These are phyloP conservation scores for Boletus rubescentipes DNA, from an alignment of 768 basidiomycete genomes.

Conservation along the genomic window DNA sequence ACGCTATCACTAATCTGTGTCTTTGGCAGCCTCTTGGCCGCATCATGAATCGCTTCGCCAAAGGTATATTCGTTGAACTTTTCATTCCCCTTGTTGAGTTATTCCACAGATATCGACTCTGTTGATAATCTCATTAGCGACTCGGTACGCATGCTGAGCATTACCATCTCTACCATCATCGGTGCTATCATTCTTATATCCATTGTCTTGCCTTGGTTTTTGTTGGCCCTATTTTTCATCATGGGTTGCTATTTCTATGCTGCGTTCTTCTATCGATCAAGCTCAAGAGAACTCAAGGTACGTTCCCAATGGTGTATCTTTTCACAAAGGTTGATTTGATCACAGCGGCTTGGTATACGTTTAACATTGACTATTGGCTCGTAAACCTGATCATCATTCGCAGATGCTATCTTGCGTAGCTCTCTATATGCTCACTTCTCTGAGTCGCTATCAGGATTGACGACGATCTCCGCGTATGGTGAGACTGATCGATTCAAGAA, in stretches of 20 bases:
- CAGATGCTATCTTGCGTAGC: constrained; percentile 83
- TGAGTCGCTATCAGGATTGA: constrained; percentile 82
- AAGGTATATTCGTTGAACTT: constrained; percentile 42
- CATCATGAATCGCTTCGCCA: constrained; percentile 89
- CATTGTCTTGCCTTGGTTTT: constrained; percentile 80
- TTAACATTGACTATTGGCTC: background rate
- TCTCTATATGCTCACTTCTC: constrained; percentile 91
- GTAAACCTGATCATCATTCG: background rate
- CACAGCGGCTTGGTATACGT: constrained; percentile 53
- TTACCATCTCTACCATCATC: constrained; percentile 61
- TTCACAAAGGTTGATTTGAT: constrained; percentile 5
- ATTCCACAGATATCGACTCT: constrained; percentile 62
- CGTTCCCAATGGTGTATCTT: constrained; percentile 4
- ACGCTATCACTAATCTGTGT: background rate
- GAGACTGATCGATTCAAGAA: constrained; percentile 71
- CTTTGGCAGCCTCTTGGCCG: constrained; percentile 67
- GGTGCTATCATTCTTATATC: constrained; percentile 80
- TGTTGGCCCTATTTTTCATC: constrained; percentile 67
- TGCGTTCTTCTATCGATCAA: constrained; percentile 81
- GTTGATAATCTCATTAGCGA: constrained; percentile 77
- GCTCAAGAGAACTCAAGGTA: constrained; percentile 85
- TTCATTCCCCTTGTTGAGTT: background rate
- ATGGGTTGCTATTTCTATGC: constrained; percentile 62
- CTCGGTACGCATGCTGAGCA: constrained; percentile 68
- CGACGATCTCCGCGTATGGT: constrained; percentile 87